A percentile compares a stretch with the other conserved stretches of the same genome.
Evolutionary conservation across 2,329 filamentous ascomycete species (phyloP).

Genomic region (Xylariomycetidae sp.): DNA sequence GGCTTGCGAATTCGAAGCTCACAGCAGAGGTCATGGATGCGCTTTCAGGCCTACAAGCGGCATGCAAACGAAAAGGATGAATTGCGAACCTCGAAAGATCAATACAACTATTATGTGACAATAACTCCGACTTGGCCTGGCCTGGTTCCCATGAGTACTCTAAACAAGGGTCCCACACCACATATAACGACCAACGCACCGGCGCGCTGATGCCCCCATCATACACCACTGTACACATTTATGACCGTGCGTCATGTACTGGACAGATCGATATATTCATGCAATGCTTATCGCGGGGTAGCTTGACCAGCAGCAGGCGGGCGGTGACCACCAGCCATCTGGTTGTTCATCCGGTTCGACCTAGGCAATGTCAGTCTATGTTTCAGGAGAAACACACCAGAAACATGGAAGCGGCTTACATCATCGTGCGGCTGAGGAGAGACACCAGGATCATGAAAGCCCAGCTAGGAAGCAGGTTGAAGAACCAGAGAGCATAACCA

Average conservation of each 20-base stretch:
- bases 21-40: conserved; percentile 64
- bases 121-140: too few species aligned
- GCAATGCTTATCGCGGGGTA: conserved; percentile 19
- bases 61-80: conserved; percentile 50
- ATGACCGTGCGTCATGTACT: too few species aligned
- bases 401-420: conserved; percentile 59
- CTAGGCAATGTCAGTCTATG: conserved; percentile 12
- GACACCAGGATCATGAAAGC: conserved; percentile 72
- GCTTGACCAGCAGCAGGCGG: conserved; percentile 24
- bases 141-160: too few species aligned
- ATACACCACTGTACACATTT: too few species aligned
- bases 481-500: conserved; percentile 64
- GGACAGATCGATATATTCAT: too few species aligned
- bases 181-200: too few species aligned
- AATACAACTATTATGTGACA: conserved; percentile 17
- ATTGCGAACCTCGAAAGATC: conserved; percentile 6
- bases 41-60: conserved; percentile 58
- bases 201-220: too few species aligned
- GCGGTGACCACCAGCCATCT: conserved; percentile 16
- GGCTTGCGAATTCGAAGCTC: conserved; percentile 60
- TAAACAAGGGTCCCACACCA: too few species aligned
- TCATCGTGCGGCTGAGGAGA: conserved; percentile 67
- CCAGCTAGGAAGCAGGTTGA: conserved; percentile 68
- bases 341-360: conserved; percentile 20
- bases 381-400: conserved; percentile 3